These are phyloP conservation scores for Glaciozyma martinii DNA, from an alignment of 768 basidiomycete species.

Conservation along the genomic window DNA sequence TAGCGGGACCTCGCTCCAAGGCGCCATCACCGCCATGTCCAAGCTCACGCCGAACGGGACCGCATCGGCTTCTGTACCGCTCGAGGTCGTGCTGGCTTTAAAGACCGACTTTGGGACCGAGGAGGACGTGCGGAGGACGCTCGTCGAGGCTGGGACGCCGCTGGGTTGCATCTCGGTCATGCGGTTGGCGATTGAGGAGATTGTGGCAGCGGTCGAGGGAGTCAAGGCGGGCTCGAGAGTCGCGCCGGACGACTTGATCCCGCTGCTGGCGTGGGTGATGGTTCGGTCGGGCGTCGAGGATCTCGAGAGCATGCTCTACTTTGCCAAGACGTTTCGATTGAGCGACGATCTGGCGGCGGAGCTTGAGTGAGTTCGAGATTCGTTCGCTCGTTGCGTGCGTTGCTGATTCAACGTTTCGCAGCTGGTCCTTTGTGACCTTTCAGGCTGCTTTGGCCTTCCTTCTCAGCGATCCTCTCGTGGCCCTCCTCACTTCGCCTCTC, in stretches of 20 bases:
- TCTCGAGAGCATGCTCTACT: conserved; percentile 21
- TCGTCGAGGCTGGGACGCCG: conserved; percentile 22
- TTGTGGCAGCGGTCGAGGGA: conserved; percentile 13
- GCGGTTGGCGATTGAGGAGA: conserved; percentile 21
- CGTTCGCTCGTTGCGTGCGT: neutral
- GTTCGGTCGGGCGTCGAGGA: conserved; percentile 11
- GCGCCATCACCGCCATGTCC: conserved; percentile 2
- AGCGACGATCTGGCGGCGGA: conserved; percentile 7
- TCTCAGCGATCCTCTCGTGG: conserved; percentile 20
- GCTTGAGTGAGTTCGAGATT: conserved; percentile 10
- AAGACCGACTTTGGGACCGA: neutral
- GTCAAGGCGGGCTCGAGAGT: conserved; percentile 1
- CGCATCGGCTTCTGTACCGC: neutral
- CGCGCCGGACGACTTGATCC: conserved; percentile 27
- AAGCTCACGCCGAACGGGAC: neutral
- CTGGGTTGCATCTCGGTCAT: conserved; percentile 14
- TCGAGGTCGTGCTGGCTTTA: neutral
- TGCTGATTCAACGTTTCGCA: neutral
- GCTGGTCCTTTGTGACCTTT: conserved; percentile 30
- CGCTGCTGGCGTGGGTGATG: conserved; percentile 23
- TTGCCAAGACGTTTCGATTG: conserved; percentile 18
- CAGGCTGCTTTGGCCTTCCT: conserved; percentile 26
- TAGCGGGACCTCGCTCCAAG: neutral
- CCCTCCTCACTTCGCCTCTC: neutral
- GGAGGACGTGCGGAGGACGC: conserved; percentile 2